Base-by-base conservation (phyloP, 805 yeast species). In the Jamesozyma rosinii region DNA sequence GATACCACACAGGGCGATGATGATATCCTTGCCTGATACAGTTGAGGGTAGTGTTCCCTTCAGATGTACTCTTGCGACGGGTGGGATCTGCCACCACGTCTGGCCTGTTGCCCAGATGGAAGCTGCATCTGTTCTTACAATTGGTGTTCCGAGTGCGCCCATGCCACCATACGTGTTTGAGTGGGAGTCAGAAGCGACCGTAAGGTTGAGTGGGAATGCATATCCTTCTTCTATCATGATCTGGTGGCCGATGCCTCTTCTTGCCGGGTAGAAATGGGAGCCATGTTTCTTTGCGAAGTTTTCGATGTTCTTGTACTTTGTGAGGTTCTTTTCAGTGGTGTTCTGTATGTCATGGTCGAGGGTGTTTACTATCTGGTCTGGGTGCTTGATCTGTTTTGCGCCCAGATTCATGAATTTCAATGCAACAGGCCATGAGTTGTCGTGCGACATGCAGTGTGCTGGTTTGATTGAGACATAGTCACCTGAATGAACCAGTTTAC, bases 71-170 rank as follows among this genome's bases (percentile, higher is more conserved):
- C 80, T 78, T 30, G 97, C 98, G 20, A 92, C 97, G 0, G 98
- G 97, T 2, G 99, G 99, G 43, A 92, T 86, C 75, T 94, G 98
- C 98, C 98, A 92, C 99, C 99, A 92, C 3, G 98, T 92, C 68
- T 88, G 95, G 34, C 97, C 97, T 0, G 99, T 92, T 11, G 99
- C 97, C 99, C 99, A 92, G 51, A 92, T 90, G 9, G 97, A 79
- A 3, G 99, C 99, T 19, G 97, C 98, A 66, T 92, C 99, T 0
- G 99, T 92, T 66, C 99, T 77, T 44, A 92, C 99, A 43, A 92
- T 83, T 9, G 99, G 97, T 2, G 98, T 94, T 41, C 99, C 99
- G 45, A 92, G 69, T 19, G 95, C 72, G 17, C 97, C 97, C 38
- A 92, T 72, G 59, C 99, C 99, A 53, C 99, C 98, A 60, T 92